A percentile compares a stretch with the other conserved stretches of the same genome.
Evolutionary conservation across 192 early-diverging fungal species (phyloP).

Genomic region (Coemansia sp.): DNA sequence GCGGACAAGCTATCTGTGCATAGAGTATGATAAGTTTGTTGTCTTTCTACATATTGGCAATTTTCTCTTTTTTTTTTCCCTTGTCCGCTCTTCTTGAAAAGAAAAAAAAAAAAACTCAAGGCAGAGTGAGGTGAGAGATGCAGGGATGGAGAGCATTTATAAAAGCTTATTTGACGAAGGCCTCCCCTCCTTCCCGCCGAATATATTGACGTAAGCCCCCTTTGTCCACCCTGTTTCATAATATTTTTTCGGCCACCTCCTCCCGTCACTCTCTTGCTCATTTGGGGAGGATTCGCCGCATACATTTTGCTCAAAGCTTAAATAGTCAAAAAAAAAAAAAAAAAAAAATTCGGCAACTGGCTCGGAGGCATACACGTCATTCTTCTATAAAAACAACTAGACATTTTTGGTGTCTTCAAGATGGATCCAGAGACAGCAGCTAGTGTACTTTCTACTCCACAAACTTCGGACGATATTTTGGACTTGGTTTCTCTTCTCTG

Average conservation of each 20-base stretch:
- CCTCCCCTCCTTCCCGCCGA: not conserved
- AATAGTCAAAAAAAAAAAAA: not conserved
- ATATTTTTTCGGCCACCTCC: not conserved
- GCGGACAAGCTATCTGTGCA: not conserved
- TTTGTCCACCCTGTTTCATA: not conserved
- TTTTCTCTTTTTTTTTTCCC: not conserved
- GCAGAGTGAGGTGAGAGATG: not conserved
- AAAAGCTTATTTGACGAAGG: conserved; percentile 10
- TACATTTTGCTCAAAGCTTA: conserved; percentile 22
- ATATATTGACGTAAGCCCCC: not conserved
- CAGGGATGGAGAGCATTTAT: conserved; percentile 5
- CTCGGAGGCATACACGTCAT: not conserved
- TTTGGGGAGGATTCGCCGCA: not conserved
- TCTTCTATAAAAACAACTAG: too few species aligned
- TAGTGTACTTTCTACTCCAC: not conserved
- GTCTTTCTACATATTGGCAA: not conserved
- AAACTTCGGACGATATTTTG: not conserved
- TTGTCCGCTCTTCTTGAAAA: not conserved
- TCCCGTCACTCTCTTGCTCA: not conserved
- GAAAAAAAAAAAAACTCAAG: too few species aligned
- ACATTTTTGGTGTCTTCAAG: not conserved
- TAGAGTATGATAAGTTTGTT: conserved; percentile 3
- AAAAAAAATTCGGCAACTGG: not conserved
- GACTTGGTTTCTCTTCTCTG: not conserved
- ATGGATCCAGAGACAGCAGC: not conserved